Conservation (phyloP, 2,329 filamentous ascomycete genomes). For the Bipolaris cookei region DNA sequence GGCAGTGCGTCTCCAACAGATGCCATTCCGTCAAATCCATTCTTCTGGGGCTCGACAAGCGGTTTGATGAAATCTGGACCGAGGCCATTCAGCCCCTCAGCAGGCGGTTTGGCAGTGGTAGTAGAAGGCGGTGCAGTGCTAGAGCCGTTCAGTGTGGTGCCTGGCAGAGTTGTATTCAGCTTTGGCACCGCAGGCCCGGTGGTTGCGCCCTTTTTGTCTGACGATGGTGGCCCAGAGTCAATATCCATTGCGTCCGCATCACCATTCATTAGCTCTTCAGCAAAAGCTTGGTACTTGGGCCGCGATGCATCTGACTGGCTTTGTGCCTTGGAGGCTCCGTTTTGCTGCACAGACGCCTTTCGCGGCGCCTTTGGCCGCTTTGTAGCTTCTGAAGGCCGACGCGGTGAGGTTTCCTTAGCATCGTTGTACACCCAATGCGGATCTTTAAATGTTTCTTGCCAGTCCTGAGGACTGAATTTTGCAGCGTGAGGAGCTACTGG, state of each 20-base stretch:
- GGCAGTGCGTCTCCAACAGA: constrained; percentile 63
- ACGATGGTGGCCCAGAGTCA: constrained; percentile 46
- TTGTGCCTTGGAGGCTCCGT: constrained; percentile 38
- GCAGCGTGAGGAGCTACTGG: constrained; percentile 34
- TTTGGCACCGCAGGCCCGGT: constrained; percentile 14
- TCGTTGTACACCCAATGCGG: constrained; percentile 48
- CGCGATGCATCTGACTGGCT: constrained; percentile 35
- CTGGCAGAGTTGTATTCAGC: constrained; percentile 10
- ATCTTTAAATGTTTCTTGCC: constrained; percentile 54
- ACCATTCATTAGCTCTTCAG: constrained; percentile 33
- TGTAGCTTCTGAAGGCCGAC: constrained; percentile 35
- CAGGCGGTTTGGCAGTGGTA: constrained; percentile 20
- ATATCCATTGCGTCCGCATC: constrained; percentile 57
- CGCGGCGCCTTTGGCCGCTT: constrained; percentile 39
- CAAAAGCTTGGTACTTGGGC: constrained; percentile 42
- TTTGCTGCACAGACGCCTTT: constrained; percentile 42
- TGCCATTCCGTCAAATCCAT: constrained; percentile 60
- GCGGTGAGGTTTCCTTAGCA: constrained; percentile 40
- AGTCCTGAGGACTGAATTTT: constrained; percentile 52
- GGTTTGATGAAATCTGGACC: constrained; percentile 58
- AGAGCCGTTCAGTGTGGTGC: constrained; percentile 24
- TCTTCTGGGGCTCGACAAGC: constrained; percentile 52
- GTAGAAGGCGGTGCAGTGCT: constrained; percentile 24
- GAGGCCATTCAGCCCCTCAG: constrained; percentile 52
- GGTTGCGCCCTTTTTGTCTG: constrained; percentile 11